phyloP scores from a whole-genome alignment of 2,329 filamentous ascomycete species.

The Fusarium sp. region DNA sequence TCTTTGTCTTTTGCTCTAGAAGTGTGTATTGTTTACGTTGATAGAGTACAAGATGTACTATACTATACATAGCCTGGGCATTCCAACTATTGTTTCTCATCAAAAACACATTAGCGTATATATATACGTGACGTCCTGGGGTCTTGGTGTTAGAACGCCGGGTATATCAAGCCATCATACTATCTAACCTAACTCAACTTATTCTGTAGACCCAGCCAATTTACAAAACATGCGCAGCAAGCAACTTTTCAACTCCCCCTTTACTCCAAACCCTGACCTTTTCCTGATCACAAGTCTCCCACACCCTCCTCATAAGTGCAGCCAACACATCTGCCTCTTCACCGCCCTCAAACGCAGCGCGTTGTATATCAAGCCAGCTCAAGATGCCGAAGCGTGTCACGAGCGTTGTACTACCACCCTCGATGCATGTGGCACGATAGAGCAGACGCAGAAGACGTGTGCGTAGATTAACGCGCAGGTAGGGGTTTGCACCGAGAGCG shows the following conservation, averaged over 20 bases:
- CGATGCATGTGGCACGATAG: conserved; percentile 72
- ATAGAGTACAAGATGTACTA: background rate
- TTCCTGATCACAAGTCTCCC: conserved; percentile 72
- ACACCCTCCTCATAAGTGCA: conserved; percentile 65
- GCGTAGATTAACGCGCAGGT: conserved; percentile 66
- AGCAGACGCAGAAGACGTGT: conserved; percentile 69
- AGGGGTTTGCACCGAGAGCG: conserved; percentile 72
- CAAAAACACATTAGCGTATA: background rate
- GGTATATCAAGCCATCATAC: conserved; percentile 32
- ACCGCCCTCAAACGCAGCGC: conserved; percentile 53
- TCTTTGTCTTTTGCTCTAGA: background rate
- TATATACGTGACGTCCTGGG: background rate
- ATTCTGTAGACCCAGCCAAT: conserved; percentile 6
- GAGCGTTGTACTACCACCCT: conserved; percentile 80
- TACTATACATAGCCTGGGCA: too few relatives aligned
- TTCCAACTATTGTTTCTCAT: too few relatives aligned
- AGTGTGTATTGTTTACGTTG: too few relatives aligned
- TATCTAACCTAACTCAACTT: background rate
- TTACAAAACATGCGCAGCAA: conserved; percentile 29
- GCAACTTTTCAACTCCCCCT: conserved; percentile 51
- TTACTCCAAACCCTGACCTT: conserved; percentile 74
- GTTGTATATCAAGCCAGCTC: conserved; percentile 75
- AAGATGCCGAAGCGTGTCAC: conserved; percentile 78
- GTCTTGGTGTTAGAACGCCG: conserved; percentile 21
- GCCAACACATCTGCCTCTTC: conserved; percentile 61